Base-by-base conservation (phyloP, 2,329 filamentous ascomycete species). In the Colletotrichum abscissum region DNA sequence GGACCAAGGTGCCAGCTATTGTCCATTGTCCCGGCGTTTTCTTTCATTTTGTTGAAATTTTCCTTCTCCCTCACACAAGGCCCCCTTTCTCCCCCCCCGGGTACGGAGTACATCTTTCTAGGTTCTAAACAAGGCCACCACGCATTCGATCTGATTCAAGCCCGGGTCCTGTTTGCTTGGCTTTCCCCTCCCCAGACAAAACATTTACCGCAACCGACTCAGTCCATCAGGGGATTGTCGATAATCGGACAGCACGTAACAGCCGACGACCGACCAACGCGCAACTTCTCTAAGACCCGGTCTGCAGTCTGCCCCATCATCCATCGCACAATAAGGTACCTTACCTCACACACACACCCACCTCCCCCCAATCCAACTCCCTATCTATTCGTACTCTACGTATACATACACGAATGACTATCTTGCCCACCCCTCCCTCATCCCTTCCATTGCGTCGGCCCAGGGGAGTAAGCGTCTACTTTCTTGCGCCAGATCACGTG, bases 401-500 rank as follows among this genome's bases (percentile, higher is more conserved):
- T 9, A 33, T 33, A 16, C 22, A 19, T 14, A 49, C 14, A 9
- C 38, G 14, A 33, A 33, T 11, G 30, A 42, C 14, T 42, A 42
- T 42, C 38, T 42, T 16, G 14, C 16, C 55, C 28, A 33, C 9
- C 55, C 35, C 12, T 22, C 55, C 28, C 26, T 8, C 56, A n/a
- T 58, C 42, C 42, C 19, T 35, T 33, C 56, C 9, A 24, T 16
- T 26, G 24, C 33, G 7, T 38, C 26, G 24, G 12, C 33, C 7
- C 12, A 49, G 19, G 35, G 24, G 28, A 35, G 22, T 14, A 54
- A 66, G 62, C 49, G 62, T 16, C 38, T 8, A 4, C 22, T 49
- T 49, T 72, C 55, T 72, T 55, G 59, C 59, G 54, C 46, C n/a
- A 72, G 38, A 69, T 72, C 70, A 72, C 70, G 70, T 72, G 66